Conservation (phyloP, 1,139 yeast genomes). For the Blastobotrys capitulatus region DNA sequence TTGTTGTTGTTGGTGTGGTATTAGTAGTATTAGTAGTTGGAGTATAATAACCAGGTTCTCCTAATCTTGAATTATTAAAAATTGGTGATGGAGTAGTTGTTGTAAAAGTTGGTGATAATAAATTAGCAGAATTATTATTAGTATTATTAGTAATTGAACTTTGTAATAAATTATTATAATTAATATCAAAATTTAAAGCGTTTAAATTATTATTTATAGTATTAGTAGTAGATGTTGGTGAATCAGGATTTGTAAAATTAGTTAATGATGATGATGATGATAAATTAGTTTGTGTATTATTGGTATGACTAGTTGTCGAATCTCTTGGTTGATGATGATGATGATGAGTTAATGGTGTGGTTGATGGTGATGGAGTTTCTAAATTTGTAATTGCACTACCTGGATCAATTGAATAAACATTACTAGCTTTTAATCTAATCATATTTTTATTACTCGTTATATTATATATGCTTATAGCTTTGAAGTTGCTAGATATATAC, state of each 20-base stretch:
- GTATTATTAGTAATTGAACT: too few species aligned
- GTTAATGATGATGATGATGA: too few species aligned
- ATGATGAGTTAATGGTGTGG: background rate
- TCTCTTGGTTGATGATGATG: too few species aligned
- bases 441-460: too few species aligned
- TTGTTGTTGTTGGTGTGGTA: background rate
- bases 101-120: background rate
- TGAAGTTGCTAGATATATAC: too few species aligned
- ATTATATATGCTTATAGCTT: too few species aligned
- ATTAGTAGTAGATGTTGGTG: background rate
- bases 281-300: too few species aligned
- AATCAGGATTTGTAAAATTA: too few species aligned
- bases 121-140: background rate
- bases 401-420: slow-evolving; percentile 1
- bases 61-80: background rate
- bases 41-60: background rate
- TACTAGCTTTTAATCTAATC: background rate
- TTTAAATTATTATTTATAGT: too few species aligned
- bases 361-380: background rate
- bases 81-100: slow-evolving; percentile 1
- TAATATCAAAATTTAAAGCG: too few species aligned
- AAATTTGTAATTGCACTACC: background rate
- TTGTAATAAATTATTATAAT: too few species aligned
- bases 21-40: background rate
- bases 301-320: too few species aligned